These are phyloP conservation scores for Bruguiera hainesii DNA, from an alignment of 441 rosid species.

Conservation along the genomic window DNA sequence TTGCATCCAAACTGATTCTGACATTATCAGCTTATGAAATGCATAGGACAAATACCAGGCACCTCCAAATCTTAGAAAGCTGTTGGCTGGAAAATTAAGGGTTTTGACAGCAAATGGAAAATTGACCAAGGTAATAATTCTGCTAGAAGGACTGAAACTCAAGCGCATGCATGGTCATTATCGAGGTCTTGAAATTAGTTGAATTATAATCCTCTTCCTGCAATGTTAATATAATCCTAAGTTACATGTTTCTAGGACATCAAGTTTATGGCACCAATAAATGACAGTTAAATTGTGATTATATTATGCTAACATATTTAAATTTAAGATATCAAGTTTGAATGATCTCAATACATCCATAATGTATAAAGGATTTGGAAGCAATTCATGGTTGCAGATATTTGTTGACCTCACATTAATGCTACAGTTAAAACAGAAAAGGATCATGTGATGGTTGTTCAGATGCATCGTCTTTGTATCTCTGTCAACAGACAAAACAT, in stretches of 20 bases:
- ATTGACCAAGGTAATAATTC: slow-evolving; percentile 59
- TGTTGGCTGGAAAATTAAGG: slow-evolving; percentile 66
- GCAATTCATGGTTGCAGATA: background rate
- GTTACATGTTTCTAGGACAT: background rate
- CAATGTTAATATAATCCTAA: background rate
- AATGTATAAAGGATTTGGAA: background rate
- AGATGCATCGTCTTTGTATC: background rate
- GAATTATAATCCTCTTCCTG: background rate
- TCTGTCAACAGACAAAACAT: slow-evolving; percentile 52
- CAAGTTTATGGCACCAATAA: background rate
- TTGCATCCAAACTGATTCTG: slow-evolving; percentile 20
- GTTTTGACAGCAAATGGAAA: slow-evolving; percentile 68
- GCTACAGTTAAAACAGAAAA: background rate
- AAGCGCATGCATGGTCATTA: background rate
- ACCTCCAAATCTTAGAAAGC: slow-evolving; percentile 55
- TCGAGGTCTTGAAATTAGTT: background rate
- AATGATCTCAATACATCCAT: background rate
- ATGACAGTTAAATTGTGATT: background rate
- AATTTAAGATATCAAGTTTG: too few species aligned
- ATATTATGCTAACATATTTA: too few species aligned
- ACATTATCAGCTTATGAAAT: slow-evolving; percentile 15
- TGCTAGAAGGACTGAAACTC: background rate
- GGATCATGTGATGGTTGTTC: background rate
- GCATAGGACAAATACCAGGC: slow-evolving; percentile 52
- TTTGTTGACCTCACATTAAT: background rate